These are phyloP conservation scores for Rhododendron simsii DNA, from an alignment of 148 eudicot species.

Conservation along the genomic window DNA sequence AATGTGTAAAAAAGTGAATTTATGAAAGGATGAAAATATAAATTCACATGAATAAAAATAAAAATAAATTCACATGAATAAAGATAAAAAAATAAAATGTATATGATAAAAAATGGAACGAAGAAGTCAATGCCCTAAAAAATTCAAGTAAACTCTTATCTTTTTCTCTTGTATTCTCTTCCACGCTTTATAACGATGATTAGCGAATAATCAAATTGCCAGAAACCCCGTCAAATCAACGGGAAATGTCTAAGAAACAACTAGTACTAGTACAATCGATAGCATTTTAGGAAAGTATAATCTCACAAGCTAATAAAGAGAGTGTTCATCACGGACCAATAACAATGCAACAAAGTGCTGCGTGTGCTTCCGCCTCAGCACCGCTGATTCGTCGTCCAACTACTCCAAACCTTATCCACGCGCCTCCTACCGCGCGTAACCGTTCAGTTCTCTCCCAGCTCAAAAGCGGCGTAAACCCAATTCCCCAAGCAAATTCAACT, in stretches of 20 bases:
- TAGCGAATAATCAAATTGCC: too few species aligned
- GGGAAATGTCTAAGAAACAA: not conserved
- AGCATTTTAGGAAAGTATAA: not conserved
- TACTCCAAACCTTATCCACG: not conserved
- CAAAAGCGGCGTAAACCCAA: conserved; percentile 3
- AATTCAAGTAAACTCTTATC: too few species aligned
- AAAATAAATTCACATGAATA: too few species aligned
- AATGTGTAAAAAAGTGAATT: too few species aligned
- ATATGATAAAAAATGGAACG: too few species aligned
- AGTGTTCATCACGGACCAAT: not conserved
- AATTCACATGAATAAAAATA: too few species aligned
- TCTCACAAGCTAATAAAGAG: not conserved
- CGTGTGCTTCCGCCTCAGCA: not conserved
- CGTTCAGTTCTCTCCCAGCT: not conserved
- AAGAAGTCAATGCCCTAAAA: too few species aligned
- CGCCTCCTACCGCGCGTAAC: not conserved
- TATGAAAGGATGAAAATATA: too few species aligned
- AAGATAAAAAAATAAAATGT: too few species aligned
- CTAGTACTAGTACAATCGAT: too few species aligned
- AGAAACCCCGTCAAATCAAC: not conserved
- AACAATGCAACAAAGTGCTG: not conserved
- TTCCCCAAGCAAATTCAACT: not conserved
- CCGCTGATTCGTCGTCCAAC: not conserved
- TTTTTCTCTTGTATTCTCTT: too few species aligned
- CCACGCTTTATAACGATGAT: too few species aligned